Percentiles rank a stretch among this genome's conserved stretches.
Evolutionary conservation across 176 grass and related monocot genomes (phyloP).

Genomic region (Carex scoparia): DNA sequence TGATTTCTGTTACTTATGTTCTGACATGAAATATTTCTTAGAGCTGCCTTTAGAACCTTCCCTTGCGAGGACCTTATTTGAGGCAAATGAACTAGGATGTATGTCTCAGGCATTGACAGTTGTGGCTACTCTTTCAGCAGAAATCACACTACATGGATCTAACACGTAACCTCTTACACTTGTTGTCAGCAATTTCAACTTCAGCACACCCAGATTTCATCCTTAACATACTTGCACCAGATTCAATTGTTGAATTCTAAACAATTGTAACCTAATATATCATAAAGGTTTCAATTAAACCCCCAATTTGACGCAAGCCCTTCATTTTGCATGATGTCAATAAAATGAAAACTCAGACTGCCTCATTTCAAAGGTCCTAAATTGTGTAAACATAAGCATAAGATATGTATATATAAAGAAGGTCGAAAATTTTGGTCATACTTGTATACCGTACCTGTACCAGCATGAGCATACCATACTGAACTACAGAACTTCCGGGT

Average conservation of each 20-base stretch:
- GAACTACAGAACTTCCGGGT: not conserved
- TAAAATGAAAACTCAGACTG: not conserved
- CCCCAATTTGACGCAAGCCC: not conserved
- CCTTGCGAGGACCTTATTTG: conserved; percentile 87
- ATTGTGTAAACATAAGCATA: not conserved
- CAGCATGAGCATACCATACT: not conserved
- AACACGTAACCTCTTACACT: conserved; percentile 35
- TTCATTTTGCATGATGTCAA: not conserved
- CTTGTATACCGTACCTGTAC: not conserved
- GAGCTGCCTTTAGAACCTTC: conserved; percentile 93
- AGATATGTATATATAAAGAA: not conserved
- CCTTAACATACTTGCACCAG: not conserved
- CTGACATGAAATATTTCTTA: conserved; percentile 27
- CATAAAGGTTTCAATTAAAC: not conserved
- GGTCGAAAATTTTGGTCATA: not conserved
- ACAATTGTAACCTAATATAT: not conserved
- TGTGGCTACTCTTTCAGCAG: conserved; percentile 77
- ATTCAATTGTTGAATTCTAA: not conserved
- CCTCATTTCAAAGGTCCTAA: not conserved
- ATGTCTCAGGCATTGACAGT: conserved; percentile 91
- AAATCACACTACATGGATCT: conserved; percentile 64
- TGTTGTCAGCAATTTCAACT: conserved; percentile 2
- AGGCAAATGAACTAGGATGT: conserved; percentile 82
- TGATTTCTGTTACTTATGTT: not conserved
- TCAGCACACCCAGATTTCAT: not conserved